Conservation (phyloP, 1,139 yeast genomes). For the Zygosaccharomyces pseudobailii region DNA sequence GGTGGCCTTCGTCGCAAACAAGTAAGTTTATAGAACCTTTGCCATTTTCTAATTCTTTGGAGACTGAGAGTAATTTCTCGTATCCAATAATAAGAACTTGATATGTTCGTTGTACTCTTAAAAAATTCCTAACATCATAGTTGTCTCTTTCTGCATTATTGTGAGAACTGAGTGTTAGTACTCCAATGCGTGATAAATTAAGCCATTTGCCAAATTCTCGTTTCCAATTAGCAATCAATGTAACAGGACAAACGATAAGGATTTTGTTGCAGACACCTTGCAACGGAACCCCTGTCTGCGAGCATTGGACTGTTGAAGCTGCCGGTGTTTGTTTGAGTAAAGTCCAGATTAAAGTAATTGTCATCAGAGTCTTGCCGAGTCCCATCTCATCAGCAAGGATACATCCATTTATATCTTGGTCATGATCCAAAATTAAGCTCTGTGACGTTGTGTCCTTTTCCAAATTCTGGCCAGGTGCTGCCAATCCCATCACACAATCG, state of each 20-base stretch:
- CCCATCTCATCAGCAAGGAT: constrained; percentile 97
- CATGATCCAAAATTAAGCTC: constrained; percentile 33
- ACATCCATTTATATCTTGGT: constrained; percentile 56
- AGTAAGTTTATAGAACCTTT: constrained; percentile 56
- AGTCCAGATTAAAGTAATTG: constrained; percentile 82
- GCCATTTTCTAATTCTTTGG: constrained; percentile 46
- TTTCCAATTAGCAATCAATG: constrained; percentile 83
- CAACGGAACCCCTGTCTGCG: constrained; percentile 29
- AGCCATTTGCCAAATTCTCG: constrained; percentile 89
- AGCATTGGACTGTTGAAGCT: constrained; percentile 24
- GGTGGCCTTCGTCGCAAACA: constrained; percentile 94
- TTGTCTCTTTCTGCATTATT: constrained; percentile 51
- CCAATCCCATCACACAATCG: constrained; percentile 71
- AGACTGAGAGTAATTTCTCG: constrained; percentile 49
- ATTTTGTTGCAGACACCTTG: constrained; percentile 44
- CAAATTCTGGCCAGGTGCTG: constrained; percentile 29
- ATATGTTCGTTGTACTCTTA: constrained; percentile 59
- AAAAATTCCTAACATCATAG: constrained; percentile 56
- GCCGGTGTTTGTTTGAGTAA: constrained; percentile 68
- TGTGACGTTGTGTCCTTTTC: constrained; percentile 11
- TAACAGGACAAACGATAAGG: constrained; percentile 86
- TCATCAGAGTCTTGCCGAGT: constrained; percentile 84
- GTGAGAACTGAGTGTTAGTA: constrained; percentile 48
- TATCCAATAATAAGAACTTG: constrained; percentile 85
- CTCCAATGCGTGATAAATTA: constrained; percentile 57